phyloP scores from a whole-genome alignment of 2,329 filamentous ascomycete genomes.

The Fusarium xylarioides region DNA sequence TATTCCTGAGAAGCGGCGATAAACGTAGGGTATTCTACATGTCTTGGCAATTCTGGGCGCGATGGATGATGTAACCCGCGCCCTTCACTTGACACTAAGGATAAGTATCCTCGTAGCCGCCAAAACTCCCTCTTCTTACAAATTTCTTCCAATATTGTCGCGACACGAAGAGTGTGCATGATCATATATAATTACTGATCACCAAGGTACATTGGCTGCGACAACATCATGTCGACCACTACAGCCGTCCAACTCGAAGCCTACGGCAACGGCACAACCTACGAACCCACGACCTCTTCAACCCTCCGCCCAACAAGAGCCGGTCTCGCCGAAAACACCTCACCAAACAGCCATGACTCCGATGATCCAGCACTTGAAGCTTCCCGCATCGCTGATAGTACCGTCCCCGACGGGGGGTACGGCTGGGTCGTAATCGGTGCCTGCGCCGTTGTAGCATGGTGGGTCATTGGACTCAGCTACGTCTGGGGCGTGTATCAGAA shows the following conservation, averaged over 20 bases:
- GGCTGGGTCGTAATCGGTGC: conserved; percentile 42
- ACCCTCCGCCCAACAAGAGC: conserved; percentile 16
- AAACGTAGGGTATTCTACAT: too few species aligned
- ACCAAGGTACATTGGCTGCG: not conserved
- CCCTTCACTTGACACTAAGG: conserved; percentile 21
- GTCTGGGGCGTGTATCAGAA: conserved; percentile 70
- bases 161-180: too few species aligned
- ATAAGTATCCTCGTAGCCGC: not conserved
- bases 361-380: conserved; percentile 36
- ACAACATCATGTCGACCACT: conserved; percentile 20
- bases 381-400: conserved; percentile 32
- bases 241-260: conserved; percentile 26
- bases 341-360: not conserved
- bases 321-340: not conserved
- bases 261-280: conserved; percentile 3
- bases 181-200: too few species aligned
- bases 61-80: conserved; percentile 15
- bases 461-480: conserved; percentile 65
- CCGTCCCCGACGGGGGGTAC: conserved; percentile 42
- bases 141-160: too few species aligned
- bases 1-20: too few species aligned
- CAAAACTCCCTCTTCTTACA: too few species aligned
- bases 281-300: not conserved
- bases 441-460: conserved; percentile 49
- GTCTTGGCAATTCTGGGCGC: not conserved